Evolutionary conservation across 345 rosid genomes (phyloP), one percentile per base, ranked within the genome.

Genomic region (Lagerstroemia speciosa): DNA sequence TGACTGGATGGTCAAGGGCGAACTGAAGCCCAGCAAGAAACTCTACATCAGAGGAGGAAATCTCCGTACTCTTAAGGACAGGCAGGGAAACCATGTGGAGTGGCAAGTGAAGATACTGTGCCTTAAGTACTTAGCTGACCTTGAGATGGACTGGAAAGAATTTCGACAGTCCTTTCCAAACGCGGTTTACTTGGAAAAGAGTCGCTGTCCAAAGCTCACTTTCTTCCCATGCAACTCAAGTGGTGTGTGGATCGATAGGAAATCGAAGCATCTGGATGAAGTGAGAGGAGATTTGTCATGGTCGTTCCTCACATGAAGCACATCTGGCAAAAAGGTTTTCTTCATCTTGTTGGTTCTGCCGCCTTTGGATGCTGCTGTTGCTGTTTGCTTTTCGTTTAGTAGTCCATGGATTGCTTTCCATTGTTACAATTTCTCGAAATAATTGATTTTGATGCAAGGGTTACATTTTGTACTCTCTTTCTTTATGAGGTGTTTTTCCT

Each of bases 111-210:
- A 72, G 65, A 67, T 76, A 46, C 69, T 81, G 64, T 77, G 67
- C 64, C 67, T 83, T 64, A 71, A 76, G 76, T 75, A 31, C 57
- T 65, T 81, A 78, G 40, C 29, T 16, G 73, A 64, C 5, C 72
- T 83, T 5, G 65, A 70, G 66, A 67, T 66, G 78, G 64, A 72
- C 17, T 81, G 80, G 77, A 40, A 20, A 62, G 72, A 50, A 30
- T 8, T 77, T 64, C 57, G 5, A 27, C 30, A 66, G 45, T 37
- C 33, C 2, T 79, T 81, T 50, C 82, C 82, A 1, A 12, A 50
- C 0, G 70, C 81, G 79, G 20, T 33, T 6, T 81, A 79, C 53
- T 53, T 81, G 82, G 82, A 83, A 74, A 83, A 69, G 20, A 69
- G 73, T 27, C 62, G 67, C 41, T 78, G 86, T 55, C 83, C 76